These are phyloP conservation scores for Pseudopediastrum boryanum DNA, from an alignment of 139 green algal species.

Conservation along the genomic window DNA sequence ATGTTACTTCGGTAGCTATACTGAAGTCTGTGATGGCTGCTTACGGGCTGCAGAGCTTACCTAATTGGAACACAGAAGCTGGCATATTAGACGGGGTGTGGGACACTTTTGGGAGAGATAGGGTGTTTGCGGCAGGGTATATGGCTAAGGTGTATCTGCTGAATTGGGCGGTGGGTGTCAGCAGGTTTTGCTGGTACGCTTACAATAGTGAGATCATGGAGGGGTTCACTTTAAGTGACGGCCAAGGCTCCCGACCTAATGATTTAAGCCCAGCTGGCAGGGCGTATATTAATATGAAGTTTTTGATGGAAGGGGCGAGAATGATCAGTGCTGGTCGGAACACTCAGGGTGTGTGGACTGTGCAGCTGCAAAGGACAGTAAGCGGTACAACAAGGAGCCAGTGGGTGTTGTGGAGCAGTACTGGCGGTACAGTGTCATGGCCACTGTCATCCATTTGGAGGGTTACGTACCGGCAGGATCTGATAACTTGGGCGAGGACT, in stretches of 20 bases:
- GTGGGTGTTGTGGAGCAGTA: conserved; percentile 2
- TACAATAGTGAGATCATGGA: conserved; percentile 8
- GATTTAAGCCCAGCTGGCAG: background rate
- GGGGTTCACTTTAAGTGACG: background rate
- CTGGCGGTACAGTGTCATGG: background rate
- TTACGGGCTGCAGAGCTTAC: too few species aligned
- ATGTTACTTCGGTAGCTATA: too few species aligned
- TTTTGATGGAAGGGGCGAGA: background rate
- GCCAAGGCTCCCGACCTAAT: background rate
- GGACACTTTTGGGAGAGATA: background rate
- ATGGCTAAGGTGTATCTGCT: background rate
- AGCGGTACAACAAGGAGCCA: background rate
- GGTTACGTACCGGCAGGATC: background rate
- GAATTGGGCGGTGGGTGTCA: background rate
- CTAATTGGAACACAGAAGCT: too few species aligned
- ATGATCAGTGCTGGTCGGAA: background rate
- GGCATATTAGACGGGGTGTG: background rate
- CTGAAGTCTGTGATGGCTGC: too few species aligned
- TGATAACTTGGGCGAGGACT: background rate
- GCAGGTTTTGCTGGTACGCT: background rate
- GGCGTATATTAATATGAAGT: background rate
- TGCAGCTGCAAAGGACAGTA: background rate
- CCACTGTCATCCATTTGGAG: background rate
- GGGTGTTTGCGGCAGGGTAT: background rate
- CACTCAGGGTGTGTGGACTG: background rate